Conservation (phyloP, 805 yeast genomes). For the Lachancea kluyveri region DNA sequence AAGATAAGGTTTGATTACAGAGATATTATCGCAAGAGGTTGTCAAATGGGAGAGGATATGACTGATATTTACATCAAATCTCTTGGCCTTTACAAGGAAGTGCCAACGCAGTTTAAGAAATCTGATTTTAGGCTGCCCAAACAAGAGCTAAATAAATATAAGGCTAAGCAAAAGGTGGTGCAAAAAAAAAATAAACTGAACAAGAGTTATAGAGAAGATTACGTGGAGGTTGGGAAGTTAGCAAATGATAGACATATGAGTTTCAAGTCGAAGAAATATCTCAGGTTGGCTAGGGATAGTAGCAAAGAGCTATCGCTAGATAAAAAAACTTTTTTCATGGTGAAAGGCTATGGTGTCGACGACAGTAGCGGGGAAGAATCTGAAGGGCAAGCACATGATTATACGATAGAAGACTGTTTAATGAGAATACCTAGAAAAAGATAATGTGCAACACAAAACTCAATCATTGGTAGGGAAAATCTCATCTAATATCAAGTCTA, state of each 20-base stretch:
- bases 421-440: slow-evolving; percentile 11
- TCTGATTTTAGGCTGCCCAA: slow-evolving; percentile 22
- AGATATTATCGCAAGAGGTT: slow-evolving; percentile 25
- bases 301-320: slow-evolving; percentile 12
- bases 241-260: slow-evolving; percentile 14
- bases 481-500: slow-evolving; percentile 52
- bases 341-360: slow-evolving; percentile 10
- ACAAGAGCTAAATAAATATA: slow-evolving; percentile 18
- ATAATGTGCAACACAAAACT: no score
- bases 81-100: slow-evolving; percentile 25
- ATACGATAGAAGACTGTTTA: slow-evolving; percentile 15
- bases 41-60: slow-evolving; percentile 29
- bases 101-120: slow-evolving; percentile 21
- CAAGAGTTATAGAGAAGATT: slow-evolving; percentile 11
- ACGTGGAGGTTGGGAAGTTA: slow-evolving; percentile 13
- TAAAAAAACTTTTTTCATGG: slow-evolving; percentile 18
- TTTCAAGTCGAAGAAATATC: slow-evolving; percentile 1
- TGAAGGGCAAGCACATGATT: slow-evolving; percentile 6
- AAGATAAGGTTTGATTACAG: slow-evolving; percentile 18
- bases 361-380: background rate
- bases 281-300: slow-evolving; percentile 3
- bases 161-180: slow-evolving; percentile 7
- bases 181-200: slow-evolving; percentile 5
- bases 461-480: no score
- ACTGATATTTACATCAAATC: slow-evolving; percentile 27